Conservation (phyloP, 345 rosid genomes). For the Brassica juncea region DNA sequence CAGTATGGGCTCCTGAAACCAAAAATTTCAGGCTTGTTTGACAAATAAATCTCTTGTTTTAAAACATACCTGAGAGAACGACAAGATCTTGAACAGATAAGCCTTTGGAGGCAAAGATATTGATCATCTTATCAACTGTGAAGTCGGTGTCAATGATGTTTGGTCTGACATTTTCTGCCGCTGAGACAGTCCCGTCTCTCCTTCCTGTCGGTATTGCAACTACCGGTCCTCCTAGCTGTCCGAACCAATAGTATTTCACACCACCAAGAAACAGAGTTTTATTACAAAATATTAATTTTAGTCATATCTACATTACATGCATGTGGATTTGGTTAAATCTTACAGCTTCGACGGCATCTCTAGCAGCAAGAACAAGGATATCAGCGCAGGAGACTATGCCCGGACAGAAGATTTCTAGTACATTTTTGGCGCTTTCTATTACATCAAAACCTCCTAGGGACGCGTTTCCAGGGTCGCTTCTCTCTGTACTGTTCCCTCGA, state of each 20-base stretch:
- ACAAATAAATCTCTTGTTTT: not conserved
- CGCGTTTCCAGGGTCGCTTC: constrained; percentile 71
- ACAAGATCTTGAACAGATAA: constrained; percentile 71
- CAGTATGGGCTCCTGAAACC: constrained; percentile 69
- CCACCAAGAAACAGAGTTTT: constrained; percentile 8
- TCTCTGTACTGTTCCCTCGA: constrained; percentile 79
- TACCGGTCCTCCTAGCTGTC: constrained; percentile 67
- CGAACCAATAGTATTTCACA: not conserved
- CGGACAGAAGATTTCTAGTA: constrained; percentile 71
- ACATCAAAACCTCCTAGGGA: constrained; percentile 79
- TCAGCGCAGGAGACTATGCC: constrained; percentile 74
- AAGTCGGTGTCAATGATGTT: constrained; percentile 72
- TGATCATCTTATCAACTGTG: constrained; percentile 63
- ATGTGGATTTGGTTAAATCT: constrained; percentile 4
- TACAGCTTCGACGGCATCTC: constrained; percentile 78
- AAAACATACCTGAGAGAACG: constrained; percentile 56
- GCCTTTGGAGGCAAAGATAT: constrained; percentile 64
- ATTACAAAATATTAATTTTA: not conserved
- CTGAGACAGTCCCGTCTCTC: constrained; percentile 64
- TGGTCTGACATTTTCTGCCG: constrained; percentile 58
- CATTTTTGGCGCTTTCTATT: constrained; percentile 63
- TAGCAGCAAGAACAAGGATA: constrained; percentile 67
- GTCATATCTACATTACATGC: not conserved
- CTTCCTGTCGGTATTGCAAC: constrained; percentile 68
- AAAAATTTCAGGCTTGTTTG: not conserved